Conservation (phyloP, 1,284 basidiomycete genomes). For the Boletus mariae region DNA sequence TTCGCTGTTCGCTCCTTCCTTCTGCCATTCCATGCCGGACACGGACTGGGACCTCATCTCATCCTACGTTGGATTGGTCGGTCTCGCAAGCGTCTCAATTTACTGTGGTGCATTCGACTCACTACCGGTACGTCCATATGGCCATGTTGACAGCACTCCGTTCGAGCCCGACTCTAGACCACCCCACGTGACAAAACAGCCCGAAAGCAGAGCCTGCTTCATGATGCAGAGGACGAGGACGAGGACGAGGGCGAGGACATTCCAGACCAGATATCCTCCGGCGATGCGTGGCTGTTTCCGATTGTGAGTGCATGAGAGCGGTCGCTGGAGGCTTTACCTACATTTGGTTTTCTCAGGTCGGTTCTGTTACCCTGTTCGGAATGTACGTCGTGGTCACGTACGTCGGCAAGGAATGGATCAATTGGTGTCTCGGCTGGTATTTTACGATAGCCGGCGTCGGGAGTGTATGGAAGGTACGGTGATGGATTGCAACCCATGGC, state of each 20-base stretch:
- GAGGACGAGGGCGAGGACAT: conserved; percentile 39
- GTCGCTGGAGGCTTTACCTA: neutral
- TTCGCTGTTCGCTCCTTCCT: neutral
- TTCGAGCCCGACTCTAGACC: conserved; percentile 12
- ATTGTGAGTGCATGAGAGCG: conserved; percentile 42
- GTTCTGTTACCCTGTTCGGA: conserved; percentile 60
- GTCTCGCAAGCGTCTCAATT: conserved; percentile 58
- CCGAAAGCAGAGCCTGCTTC: conserved; percentile 16
- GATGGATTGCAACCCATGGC: neutral
- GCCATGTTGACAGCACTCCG: neutral
- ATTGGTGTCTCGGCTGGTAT: conserved; percentile 74
- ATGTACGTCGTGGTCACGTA: conserved; percentile 74
- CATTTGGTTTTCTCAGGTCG: conserved; percentile 43
- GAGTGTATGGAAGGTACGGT: conserved; percentile 61
- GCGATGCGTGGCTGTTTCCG: conserved; percentile 76
- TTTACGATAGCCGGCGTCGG: conserved; percentile 63
- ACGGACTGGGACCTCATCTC: conserved; percentile 58
- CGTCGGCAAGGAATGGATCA: conserved; percentile 80
- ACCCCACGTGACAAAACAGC: neutral
- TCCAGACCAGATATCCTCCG: conserved; percentile 56
- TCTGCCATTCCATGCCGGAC: conserved; percentile 15
- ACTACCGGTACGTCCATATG: conserved; percentile 49
- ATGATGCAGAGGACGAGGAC: conserved; percentile 33
- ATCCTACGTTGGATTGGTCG: conserved; percentile 64
- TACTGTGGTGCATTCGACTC: conserved; percentile 67